Conservation (phyloP, 192 early-diverging fungal genomes). For the Coemansia sp. region DNA sequence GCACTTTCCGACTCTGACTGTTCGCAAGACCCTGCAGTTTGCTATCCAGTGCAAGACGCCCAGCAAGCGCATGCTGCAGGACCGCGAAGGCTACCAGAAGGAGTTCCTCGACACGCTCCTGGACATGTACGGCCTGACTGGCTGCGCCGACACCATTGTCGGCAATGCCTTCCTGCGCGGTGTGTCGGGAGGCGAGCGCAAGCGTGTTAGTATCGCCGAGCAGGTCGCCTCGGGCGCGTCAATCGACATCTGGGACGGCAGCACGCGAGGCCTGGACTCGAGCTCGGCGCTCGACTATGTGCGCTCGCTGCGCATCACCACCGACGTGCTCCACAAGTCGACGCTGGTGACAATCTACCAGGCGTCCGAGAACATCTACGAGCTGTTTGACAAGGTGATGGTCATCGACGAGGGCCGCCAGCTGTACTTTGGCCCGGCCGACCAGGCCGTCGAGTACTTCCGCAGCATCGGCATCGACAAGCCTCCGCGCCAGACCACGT, state of each 20-base stretch:
- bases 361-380: slow-evolving; percentile 65
- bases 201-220: slow-evolving; percentile 74
- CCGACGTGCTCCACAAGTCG: slow-evolving; percentile 64
- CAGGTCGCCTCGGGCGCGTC: slow-evolving; percentile 63
- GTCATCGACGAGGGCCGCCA: slow-evolving; percentile 50
- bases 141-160: slow-evolving; percentile 55
- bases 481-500: slow-evolving; percentile 54
- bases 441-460: slow-evolving; percentile 51
- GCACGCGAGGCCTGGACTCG: slow-evolving; percentile 76
- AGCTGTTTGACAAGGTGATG: slow-evolving; percentile 57
- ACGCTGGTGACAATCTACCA: slow-evolving; percentile 68
- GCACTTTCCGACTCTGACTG: slow-evolving; percentile 76
- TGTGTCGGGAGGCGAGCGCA: slow-evolving; percentile 77
- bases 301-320: slow-evolving; percentile 67
- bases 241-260: slow-evolving; percentile 66
- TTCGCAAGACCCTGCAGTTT: slow-evolving; percentile 73
- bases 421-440: slow-evolving; percentile 56
- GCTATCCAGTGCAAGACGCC: slow-evolving; percentile 72
- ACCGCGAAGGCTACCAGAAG: slow-evolving; percentile 59
- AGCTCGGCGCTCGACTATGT: slow-evolving; percentile 79
- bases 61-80: slow-evolving; percentile 60
- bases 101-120: slow-evolving; percentile 54
- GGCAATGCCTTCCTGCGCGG: slow-evolving; percentile 74
- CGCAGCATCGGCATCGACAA: slow-evolving; percentile 50
- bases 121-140: slow-evolving; percentile 52